Conservation (phyloP, 208 protist genomes). For the Acanthamoeba castellanii region DNA sequence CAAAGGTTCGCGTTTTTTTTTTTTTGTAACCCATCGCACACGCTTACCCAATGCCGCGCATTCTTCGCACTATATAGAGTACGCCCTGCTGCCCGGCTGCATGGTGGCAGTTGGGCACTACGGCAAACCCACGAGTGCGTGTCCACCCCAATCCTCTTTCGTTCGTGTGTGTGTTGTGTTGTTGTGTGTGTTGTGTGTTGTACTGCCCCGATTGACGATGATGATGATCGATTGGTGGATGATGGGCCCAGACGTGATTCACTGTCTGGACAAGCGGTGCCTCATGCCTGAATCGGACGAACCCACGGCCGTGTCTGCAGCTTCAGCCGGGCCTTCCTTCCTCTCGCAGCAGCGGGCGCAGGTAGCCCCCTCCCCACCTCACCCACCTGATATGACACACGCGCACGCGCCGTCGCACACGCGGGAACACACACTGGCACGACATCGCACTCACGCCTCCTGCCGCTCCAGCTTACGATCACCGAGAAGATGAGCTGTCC, state of each 20-base stretch:
- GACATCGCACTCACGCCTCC: background rate
- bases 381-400: background rate
- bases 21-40: background rate
- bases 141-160: background rate
- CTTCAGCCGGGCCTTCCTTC: background rate
- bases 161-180: background rate
- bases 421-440: too few relatives aligned
- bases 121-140: background rate
- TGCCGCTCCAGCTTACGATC: too few relatives aligned
- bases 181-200: too few relatives aligned
- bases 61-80: background rate
- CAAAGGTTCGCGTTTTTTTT: background rate
- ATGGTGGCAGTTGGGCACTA: conserved; percentile 1
- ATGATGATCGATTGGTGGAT: too few relatives aligned
- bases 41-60: background rate
- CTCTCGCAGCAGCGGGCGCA: background rate
- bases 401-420: background rate
- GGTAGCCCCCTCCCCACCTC: background rate
- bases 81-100: background rate
- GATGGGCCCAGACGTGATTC: background rate
- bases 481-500: background rate
- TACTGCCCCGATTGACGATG: background rate
- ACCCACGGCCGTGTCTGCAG: background rate
- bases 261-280: conserved; percentile 2
- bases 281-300: background rate